Conservation (phyloP, 169 alveolate species). For the Neospora caninum region DNA sequence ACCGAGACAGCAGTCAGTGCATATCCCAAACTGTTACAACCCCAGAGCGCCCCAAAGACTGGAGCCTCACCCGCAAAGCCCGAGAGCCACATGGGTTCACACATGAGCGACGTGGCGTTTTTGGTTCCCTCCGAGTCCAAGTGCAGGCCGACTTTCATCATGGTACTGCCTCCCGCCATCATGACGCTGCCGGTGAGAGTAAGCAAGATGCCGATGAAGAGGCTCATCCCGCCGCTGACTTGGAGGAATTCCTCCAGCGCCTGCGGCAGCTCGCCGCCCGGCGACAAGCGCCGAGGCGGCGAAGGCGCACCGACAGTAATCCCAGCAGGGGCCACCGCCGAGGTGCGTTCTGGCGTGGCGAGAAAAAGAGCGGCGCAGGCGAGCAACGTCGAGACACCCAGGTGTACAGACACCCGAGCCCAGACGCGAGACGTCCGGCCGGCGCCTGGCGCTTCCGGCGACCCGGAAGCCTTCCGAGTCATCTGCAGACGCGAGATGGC, state of each 20-base stretch:
- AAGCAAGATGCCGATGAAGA: slow-evolving; percentile 78
- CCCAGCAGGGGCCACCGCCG: neutral
- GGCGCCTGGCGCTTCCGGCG: neutral
- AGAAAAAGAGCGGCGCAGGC: neutral
- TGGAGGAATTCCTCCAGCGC: neutral
- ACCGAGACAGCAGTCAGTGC: too few relatives aligned
- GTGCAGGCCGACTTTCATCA: slow-evolving; percentile 82
- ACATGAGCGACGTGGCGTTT: neutral
- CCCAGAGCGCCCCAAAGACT: too few relatives aligned
- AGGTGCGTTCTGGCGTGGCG: neutral
- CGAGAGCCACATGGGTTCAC: slow-evolving; percentile 19
- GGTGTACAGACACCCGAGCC: neutral
- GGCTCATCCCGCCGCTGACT: slow-evolving; percentile 51
- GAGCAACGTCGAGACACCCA: neutral
- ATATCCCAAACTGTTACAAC: too few relatives aligned
- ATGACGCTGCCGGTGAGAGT: slow-evolving; percentile 81
- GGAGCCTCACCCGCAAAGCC: neutral
- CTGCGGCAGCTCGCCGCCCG: neutral
- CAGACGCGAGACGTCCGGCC: neutral
- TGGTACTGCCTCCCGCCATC: slow-evolving; percentile 85
- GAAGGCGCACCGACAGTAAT: neutral
- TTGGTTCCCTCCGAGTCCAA: slow-evolving; percentile 67
- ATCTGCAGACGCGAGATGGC: too few relatives aligned
- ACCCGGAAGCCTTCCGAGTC: too few relatives aligned
- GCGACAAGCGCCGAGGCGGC: neutral